phyloP scores from a whole-genome alignment of 129 eudicot genomes.

The Arctium lappa region DNA sequence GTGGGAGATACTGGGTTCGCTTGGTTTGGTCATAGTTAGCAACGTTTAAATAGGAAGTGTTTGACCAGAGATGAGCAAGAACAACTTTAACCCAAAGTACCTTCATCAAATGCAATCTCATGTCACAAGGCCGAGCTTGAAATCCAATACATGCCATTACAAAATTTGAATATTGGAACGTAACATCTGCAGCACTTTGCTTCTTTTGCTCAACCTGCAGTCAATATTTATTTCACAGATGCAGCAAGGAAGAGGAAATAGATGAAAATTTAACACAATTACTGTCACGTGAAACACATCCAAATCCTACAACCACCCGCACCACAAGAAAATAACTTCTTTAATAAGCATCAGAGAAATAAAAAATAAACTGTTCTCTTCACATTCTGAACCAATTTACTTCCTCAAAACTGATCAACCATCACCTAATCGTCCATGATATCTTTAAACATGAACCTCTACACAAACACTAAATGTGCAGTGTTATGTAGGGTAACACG shows the following conservation, averaged over 20 bases:
- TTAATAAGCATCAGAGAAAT: background rate
- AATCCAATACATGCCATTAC: constrained; percentile 81
- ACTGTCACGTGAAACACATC: background rate
- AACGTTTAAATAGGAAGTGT: background rate
- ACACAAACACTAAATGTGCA: background rate
- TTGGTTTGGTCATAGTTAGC: background rate
- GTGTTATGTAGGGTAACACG: background rate
- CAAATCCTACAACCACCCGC: background rate
- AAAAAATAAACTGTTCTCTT: background rate
- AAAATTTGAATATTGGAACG: constrained; percentile 74
- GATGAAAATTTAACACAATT: background rate
- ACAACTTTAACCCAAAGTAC: constrained; percentile 27
- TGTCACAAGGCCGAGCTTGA: constrained; percentile 87
- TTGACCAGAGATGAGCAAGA: constrained; percentile 2
- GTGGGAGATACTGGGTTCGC: no score
- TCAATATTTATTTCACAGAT: background rate
- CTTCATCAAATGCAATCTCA: constrained; percentile 98
- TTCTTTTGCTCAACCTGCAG: constrained; percentile 79
- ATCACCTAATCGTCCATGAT: background rate
- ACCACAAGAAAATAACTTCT: background rate
- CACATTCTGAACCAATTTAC: background rate
- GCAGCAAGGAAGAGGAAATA: background rate
- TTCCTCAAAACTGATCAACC: background rate
- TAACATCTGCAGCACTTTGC: constrained; percentile 94
- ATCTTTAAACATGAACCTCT: background rate